These are phyloP conservation scores for Rugonectria rugulosa DNA, from an alignment of 2,329 filamentous ascomycete species.

Conservation along the genomic window DNA sequence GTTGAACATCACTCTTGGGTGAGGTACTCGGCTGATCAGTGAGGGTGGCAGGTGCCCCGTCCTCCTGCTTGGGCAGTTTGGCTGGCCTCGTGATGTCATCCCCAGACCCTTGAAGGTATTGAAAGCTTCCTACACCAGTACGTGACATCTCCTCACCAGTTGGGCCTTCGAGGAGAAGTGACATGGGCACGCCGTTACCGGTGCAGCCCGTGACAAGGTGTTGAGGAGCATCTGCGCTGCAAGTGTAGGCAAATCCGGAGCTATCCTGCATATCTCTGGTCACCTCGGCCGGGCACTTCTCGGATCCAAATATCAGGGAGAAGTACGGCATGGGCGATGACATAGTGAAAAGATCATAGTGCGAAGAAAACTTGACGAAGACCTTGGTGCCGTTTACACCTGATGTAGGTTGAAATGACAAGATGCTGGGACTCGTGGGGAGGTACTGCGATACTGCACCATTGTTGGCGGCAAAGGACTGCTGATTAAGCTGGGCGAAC, in stretches of 20 bases:
- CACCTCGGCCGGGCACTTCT: conserved; percentile 68
- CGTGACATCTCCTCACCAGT: conserved; percentile 62
- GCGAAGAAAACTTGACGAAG: conserved; percentile 75
- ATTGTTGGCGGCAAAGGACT: conserved; percentile 67
- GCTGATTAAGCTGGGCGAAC: conserved; percentile 60
- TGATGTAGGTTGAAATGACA: conserved; percentile 73
- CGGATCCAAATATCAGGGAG: conserved; percentile 79
- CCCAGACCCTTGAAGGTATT: conserved; percentile 60
- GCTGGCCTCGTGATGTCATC: conserved; percentile 50
- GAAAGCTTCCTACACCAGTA: conserved; percentile 55
- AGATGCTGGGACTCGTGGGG: conserved; percentile 65
- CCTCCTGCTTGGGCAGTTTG: conserved; percentile 48
- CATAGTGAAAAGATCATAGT: conserved; percentile 73
- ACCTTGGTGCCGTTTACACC: conserved; percentile 76
- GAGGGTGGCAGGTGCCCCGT: conserved; percentile 45
- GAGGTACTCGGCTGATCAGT: conserved; percentile 50
- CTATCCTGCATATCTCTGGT: conserved; percentile 65
- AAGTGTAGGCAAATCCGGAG: conserved; percentile 72
- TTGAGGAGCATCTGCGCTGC: conserved; percentile 76
- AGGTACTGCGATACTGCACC: conserved; percentile 72
- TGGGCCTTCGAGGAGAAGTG: conserved; percentile 60
- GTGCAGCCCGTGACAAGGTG: conserved; percentile 59
- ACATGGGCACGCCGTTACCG: conserved; percentile 61
- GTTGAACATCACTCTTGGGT: conserved; percentile 51
- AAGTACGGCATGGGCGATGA: conserved; percentile 64